Evolutionary conservation across 768 basidiomycete genomes (phyloP).

Genomic region (Bullera alba): DNA sequence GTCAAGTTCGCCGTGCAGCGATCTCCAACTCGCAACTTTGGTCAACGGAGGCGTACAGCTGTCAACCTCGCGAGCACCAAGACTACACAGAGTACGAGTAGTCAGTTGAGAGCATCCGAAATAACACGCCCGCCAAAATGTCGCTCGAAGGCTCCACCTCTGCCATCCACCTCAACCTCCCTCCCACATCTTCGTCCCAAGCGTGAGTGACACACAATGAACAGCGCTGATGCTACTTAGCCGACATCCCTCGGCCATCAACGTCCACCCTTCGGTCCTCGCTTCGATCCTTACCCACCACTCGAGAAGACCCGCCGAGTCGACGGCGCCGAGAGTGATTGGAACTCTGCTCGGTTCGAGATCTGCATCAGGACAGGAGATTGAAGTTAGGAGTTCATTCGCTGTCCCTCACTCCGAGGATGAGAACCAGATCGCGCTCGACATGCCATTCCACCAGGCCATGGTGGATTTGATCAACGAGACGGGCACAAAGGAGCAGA

Average conservation of each 20-base stretch:
- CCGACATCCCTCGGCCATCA: slow-evolving; percentile 50
- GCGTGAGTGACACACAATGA: slow-evolving; percentile 10
- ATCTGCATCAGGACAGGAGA: slow-evolving; percentile 52
- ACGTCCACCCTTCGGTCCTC: slow-evolving; percentile 83
- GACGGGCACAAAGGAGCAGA: slow-evolving; percentile 62
- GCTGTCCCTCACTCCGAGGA: slow-evolving; percentile 89
- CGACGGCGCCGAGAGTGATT: slow-evolving; percentile 70
- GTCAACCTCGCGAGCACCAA: too few relatives aligned
- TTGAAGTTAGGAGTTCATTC: slow-evolving; percentile 78
- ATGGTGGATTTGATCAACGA: slow-evolving; percentile 87
- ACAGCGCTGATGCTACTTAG: slow-evolving; percentile 13
- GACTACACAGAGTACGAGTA: too few relatives aligned
- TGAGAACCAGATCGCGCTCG: slow-evolving; percentile 85
- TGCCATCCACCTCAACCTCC: slow-evolving; percentile 39
- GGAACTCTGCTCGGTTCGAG: slow-evolving; percentile 87
- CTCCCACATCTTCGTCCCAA: slow-evolving; percentile 33
- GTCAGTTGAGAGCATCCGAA: too few relatives aligned
- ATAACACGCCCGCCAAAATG: slow-evolving; percentile 21
- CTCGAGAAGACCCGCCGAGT: slow-evolving; percentile 70
- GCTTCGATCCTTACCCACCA: slow-evolving; percentile 96
- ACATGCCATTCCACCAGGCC: slow-evolving; percentile 89
- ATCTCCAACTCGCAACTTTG: neutral
- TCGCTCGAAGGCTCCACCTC: slow-evolving; percentile 36
- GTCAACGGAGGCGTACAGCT: too few relatives aligned
- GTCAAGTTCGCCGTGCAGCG: neutral